A percentile compares a stretch with the other conserved stretches of the same genome.
phyloP scores from a whole-genome alignment of 768 basidiomycete genomes.

The Sporobolomyces pararoseus region DNA sequence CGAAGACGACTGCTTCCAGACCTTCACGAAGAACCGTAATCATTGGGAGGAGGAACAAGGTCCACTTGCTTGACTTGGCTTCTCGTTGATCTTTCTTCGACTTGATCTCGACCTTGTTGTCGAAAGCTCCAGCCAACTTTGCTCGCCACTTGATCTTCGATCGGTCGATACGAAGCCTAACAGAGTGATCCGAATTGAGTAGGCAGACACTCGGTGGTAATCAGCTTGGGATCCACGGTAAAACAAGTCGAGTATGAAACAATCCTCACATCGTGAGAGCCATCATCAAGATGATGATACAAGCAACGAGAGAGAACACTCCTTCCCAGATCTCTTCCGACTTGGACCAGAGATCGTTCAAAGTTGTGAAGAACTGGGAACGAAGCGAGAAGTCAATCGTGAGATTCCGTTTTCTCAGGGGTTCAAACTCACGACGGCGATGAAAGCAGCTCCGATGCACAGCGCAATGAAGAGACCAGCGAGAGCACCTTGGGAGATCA shows the following conservation, averaged over 20 bases:
- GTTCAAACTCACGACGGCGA: slow-evolving; percentile 28
- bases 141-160: slow-evolving; percentile 91
- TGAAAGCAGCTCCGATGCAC: slow-evolving; percentile 71
- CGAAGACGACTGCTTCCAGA: slow-evolving; percentile 87
- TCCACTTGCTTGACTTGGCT: slow-evolving; percentile 59
- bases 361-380: slow-evolving; percentile 84
- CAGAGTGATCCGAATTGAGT: neutral
- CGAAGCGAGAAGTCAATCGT: too few species aligned
- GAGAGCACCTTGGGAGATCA: slow-evolving; percentile 54
- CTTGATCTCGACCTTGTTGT: slow-evolving; percentile 43
- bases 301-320: slow-evolving; percentile 65
- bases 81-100: slow-evolving; percentile 40
- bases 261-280: slow-evolving; percentile 73
- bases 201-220: too few species aligned
- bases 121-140: slow-evolving; percentile 77
- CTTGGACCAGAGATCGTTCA: slow-evolving; percentile 73
- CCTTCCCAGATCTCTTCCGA: slow-evolving; percentile 94
- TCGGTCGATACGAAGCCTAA: slow-evolving; percentile 79
- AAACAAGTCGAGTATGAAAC: neutral
- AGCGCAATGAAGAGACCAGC: slow-evolving; percentile 73
- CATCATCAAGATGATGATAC: slow-evolving; percentile 59
- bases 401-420: too few species aligned
- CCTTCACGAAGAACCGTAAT: slow-evolving; percentile 93
- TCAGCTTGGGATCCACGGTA: neutral
- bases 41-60: slow-evolving; percentile 80